Base-by-base conservation (phyloP, 768 basidiomycete genomes). In the Boletus rufocinnamomeus region DNA sequence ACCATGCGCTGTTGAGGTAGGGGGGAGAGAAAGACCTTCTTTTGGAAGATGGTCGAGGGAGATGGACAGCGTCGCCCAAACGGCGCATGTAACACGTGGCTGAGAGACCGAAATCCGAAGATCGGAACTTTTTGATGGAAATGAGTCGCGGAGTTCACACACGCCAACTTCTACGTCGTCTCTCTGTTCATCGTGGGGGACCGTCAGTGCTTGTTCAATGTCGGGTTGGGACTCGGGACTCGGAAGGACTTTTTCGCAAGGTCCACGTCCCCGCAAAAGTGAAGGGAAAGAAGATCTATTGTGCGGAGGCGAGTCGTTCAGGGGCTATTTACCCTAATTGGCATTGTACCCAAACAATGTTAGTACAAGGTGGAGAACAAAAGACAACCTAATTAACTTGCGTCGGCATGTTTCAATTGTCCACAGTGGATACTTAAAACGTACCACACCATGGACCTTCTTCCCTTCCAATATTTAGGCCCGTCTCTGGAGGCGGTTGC, bases 401-500 rank as follows among this genome's bases (percentile, higher is more conserved):
- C 21, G 30, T 46, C 6, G 14, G 35, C 52, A n/a, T n/a, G 43
- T 44, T 38, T 40, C 49, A 61, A 69, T 66, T 68, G 61, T 71
- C 51, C 56, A 56, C 50, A 6, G 9, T 49, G 45, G 32, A 58
- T 63, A 66, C 27, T 19, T 38, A 51, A 38, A 60, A 51, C 40
- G 44, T 17, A 50, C 47, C 25, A 61, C 57, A 21, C 38, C 11
- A 50, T 40, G 32, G 40, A 51, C 41, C 38, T 52, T 23, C 28
- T 40, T 23, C 44, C 56, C 44, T n/a, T 44, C 50, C 32, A 51
- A 19, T 56, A 67, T 40, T 57, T 54, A 56, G 40, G 13, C 54
- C 44, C 54, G 44, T 63, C 61, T 52, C 50, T 57, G 50, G 63
- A 66, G 57, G 56, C 56, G 57, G 56, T 70, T 67, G 63, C 63